Percentiles rank a stretch among this genome's conserved stretches.
phyloP scores from a whole-genome alignment of 176 grass and related monocot species.

The Urochloa ruziziensis region DNA sequence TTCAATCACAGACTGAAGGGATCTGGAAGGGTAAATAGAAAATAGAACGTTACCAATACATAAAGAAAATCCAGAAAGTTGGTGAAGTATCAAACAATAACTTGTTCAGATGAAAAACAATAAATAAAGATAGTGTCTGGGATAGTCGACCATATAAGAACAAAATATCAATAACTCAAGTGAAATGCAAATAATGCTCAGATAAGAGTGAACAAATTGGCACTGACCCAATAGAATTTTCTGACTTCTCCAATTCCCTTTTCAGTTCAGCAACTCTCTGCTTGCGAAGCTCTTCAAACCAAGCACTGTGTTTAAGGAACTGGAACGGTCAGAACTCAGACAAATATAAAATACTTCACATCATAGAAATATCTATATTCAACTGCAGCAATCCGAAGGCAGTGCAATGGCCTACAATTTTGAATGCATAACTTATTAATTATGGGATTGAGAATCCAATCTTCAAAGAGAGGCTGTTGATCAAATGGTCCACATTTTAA shows the following conservation, averaged over 20 bases:
- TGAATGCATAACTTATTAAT: not conserved
- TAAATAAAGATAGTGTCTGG: not conserved
- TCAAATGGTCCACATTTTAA: not conserved
- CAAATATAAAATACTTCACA: not conserved
- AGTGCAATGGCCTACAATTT: not conserved
- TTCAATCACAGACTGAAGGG: conserved; percentile 70
- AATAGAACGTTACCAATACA: conserved; percentile 5
- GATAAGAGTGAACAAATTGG: not conserved
- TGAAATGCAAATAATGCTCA: conserved; percentile 6
- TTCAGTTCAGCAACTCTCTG: conserved; percentile 77
- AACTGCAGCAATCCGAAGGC: not conserved
- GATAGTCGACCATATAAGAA: not conserved
- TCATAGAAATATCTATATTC: conserved; percentile 12
- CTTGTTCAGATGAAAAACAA: conserved; percentile 3
- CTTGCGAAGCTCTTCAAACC: conserved; percentile 88
- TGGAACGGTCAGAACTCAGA: not conserved
- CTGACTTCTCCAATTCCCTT: conserved; percentile 70
- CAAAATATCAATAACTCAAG: conserved; percentile 13
- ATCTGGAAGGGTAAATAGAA: conserved; percentile 54
- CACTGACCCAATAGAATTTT: conserved; percentile 83
- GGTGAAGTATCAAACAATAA: conserved; percentile 11
- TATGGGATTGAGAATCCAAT: not conserved
- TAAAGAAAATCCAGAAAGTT: not conserved
- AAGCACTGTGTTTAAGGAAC: conserved; percentile 60
- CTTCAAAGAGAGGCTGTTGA: not conserved